Conservation (phyloP, 176 grass and related monocot species). For the Hyparrhenia diplandra region DNA sequence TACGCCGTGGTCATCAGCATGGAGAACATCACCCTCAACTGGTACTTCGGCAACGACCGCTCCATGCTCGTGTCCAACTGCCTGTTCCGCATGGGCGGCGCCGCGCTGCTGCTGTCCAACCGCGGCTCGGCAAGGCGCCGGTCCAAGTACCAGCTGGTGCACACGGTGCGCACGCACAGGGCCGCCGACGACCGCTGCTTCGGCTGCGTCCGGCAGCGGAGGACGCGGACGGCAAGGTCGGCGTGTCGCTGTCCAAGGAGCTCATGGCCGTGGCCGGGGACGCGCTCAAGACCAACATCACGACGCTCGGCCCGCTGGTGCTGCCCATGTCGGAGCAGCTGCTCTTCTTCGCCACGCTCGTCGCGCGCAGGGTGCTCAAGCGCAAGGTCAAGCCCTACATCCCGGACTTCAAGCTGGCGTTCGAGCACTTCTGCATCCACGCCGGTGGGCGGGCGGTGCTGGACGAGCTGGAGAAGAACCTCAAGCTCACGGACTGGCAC, state of each 20-base stretch:
- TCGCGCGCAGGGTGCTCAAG: conserved; percentile 24
- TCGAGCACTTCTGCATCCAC: conserved; percentile 81
- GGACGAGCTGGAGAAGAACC: conserved; percentile 59
- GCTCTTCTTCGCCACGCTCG: conserved; percentile 56
- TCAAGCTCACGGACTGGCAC: conserved; percentile 53
- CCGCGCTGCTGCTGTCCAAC: conserved; percentile 44
- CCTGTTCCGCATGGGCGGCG: conserved; percentile 60
- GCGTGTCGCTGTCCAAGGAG: conserved; percentile 51
- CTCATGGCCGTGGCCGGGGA: conserved; percentile 51
- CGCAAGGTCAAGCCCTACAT: conserved; percentile 53
- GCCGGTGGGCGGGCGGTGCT: conserved; percentile 54
- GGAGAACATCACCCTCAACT: too few species aligned
- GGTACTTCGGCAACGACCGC: conserved; percentile 53
- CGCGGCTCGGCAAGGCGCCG: not conserved
- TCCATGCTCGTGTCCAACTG: conserved; percentile 63
- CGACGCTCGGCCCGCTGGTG: conserved; percentile 46
- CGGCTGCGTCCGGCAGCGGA: conserved; percentile 37
- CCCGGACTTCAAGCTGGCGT: conserved; percentile 72
- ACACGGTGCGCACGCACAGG: conserved; percentile 56
- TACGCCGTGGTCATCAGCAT: too few species aligned
- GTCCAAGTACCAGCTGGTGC: conserved; percentile 66
- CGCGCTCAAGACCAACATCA: conserved; percentile 62
- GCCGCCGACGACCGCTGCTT: conserved; percentile 51
- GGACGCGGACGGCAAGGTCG: conserved; percentile 27
- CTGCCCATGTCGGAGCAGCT: conserved; percentile 55